Percentiles rank a stretch among this genome's conserved stretches.
These are phyloP conservation scores for Nicotiana obtusifolia DNA, from an alignment of 257 asterid genomes.

Conservation along the genomic window DNA sequence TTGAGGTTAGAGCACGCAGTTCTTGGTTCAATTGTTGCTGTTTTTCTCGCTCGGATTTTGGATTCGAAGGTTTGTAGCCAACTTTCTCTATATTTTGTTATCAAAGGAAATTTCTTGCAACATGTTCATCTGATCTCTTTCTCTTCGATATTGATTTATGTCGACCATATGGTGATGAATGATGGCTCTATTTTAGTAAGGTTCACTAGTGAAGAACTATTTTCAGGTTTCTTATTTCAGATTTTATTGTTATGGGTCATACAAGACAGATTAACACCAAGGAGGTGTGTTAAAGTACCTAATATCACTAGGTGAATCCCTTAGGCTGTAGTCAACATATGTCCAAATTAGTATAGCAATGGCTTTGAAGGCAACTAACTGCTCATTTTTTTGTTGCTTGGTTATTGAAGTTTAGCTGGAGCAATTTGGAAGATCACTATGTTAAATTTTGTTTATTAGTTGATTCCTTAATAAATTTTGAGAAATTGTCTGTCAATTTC, in stretches of 20 bases:
- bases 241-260: not conserved
- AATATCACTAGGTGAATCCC: not conserved
- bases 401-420: not conserved
- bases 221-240: not conserved
- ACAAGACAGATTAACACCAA: not conserved
- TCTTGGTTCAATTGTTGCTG: too few relatives aligned
- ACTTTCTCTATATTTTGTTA: too few relatives aligned
- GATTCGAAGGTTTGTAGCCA: too few relatives aligned
- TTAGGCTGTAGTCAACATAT: conserved; percentile 1
- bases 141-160: too few relatives aligned
- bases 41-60: too few relatives aligned
- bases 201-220: not conserved
- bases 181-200: not conserved
- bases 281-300: conserved; percentile 8
- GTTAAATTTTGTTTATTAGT: not conserved
- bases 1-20: too few relatives aligned
- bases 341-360: not conserved
- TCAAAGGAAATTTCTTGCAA: too few relatives aligned
- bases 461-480: not conserved
- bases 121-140: too few relatives aligned
- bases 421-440: not conserved
- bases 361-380: not conserved
- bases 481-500: not conserved
- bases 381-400: not conserved
- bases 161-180: too few relatives aligned